A percentile compares a stretch with the other conserved stretches of the same genome.
Conservation (phyloP, 805 yeast species). For the Lipomyces anomalus region DNA sequence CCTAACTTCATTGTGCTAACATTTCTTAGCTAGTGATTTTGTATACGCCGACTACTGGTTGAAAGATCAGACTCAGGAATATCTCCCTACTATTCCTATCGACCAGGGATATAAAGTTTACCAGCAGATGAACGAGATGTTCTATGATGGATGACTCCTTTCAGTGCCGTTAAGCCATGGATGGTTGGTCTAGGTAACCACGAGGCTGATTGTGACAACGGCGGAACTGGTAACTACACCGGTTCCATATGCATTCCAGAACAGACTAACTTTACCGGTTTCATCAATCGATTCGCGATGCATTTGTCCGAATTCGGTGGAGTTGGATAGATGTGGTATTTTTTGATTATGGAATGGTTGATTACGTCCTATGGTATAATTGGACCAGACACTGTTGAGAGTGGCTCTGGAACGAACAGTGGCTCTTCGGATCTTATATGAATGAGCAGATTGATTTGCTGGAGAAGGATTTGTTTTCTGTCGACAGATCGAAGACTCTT, state of each 20-base stretch:
- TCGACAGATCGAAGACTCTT: slow-evolving; percentile 29
- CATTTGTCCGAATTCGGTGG: slow-evolving; percentile 26
- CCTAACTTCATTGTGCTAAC: not conserved
- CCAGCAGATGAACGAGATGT: slow-evolving; percentile 15
- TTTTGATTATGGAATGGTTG: slow-evolving; percentile 29
- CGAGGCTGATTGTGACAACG: slow-evolving; percentile 23
- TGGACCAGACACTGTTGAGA: slow-evolving; percentile 20
- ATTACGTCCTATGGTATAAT: slow-evolving; percentile 26
- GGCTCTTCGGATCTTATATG: slow-evolving; percentile 14
- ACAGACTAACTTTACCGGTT: slow-evolving; percentile 29
- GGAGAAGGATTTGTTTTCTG: slow-evolving; percentile 24
- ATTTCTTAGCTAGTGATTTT: slow-evolving; percentile 30
- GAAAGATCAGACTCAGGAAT: slow-evolving; percentile 17
- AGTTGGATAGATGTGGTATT: slow-evolving; percentile 29
- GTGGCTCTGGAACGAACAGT: slow-evolving; percentile 13
- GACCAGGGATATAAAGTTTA: slow-evolving; percentile 13
- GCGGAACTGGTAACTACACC: slow-evolving; percentile 18
- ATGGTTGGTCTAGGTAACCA: slow-evolving; percentile 26
- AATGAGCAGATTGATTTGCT: slow-evolving; percentile 28
- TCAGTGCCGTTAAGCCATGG: slow-evolving; percentile 18
- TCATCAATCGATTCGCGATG: slow-evolving; percentile 28
- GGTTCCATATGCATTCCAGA: slow-evolving; percentile 22
- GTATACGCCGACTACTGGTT: slow-evolving; percentile 34
- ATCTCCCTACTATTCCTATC: slow-evolving; percentile 6
- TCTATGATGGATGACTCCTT: slow-evolving; percentile 23